Evolutionary conservation across 2,329 filamentous ascomycete genomes (phyloP), one percentile per base, ranked within the genome.

Genomic region (Fusarium sp.): DNA sequence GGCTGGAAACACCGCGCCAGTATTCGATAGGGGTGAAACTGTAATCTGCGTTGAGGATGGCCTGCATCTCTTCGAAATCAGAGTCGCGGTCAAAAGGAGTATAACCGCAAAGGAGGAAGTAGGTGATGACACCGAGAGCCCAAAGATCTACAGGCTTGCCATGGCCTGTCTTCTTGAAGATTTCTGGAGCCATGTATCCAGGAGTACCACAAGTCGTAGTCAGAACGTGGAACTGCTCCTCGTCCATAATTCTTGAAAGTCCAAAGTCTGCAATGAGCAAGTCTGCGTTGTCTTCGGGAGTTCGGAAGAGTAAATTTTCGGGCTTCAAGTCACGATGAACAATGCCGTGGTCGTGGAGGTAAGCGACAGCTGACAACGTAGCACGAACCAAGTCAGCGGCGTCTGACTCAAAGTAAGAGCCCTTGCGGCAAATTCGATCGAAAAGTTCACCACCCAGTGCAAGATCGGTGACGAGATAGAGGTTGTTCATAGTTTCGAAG

Each of bases 401-500:
- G 80, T 99, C 96, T 46, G 93, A 95, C 83, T 99, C 96, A 85
- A 97, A 98, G 86, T 99, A 99, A 67, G 93, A 97, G 73, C 96
- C 96, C 84, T 99, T 99, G 72, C 96, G 92, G 83, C 96, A 99
- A 82, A 99, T 99, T 76, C 96, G 93, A 81, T 99, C 96, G 81
- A 99, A 99, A 18, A 99, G 90, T 82, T 99, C 96, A 75, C 96
- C 96, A 71, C 96, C 96, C 20, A 98, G 90, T 20, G 96, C 96
- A 35, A 99, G 92, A 79, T 99, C 96, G 45, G 96, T 98, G 55
- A 99, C 96, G 40, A 99, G 91, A 81, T 99, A 99, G 73, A 99
- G 88, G 83, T 99, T 99, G 85, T 99, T 98, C 93, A 98, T 97
- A 10, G 96, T 99, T 85, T 99, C 96, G 79, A 99, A 99, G 83